Evolutionary conservation across 2,329 filamentous ascomycete species (phyloP).

Genomic region (Fusarium siculi): DNA sequence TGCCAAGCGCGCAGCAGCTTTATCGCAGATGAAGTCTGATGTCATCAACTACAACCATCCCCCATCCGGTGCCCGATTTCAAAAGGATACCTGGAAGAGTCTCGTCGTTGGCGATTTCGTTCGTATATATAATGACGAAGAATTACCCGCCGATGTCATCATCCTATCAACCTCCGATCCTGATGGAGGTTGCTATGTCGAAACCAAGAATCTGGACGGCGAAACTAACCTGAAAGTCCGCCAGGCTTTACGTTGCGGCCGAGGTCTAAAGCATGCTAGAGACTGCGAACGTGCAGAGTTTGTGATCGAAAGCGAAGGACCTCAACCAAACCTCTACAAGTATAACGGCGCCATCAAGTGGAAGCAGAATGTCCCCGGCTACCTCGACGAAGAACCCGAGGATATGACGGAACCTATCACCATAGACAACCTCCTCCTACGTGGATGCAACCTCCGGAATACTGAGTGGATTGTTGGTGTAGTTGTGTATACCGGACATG

Average conservation of each 20-base stretch:
- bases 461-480: constrained; percentile 96
- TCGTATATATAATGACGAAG: constrained; percentile 94
- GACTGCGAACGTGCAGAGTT: constrained; percentile 94
- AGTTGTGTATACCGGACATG: constrained; percentile 92
- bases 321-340: constrained; percentile 93
- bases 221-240: constrained; percentile 98
- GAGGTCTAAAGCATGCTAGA: constrained; percentile 83
- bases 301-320: constrained; percentile 86
- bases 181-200: constrained; percentile 95
- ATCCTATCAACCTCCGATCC: constrained; percentile 92
- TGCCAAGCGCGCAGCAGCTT: constrained; percentile 49
- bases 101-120: constrained; percentile 96
- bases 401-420: constrained; percentile 92
- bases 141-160: constrained; percentile 92
- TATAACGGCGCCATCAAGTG: constrained; percentile 92
- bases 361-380: constrained; percentile 76
- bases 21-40: constrained; percentile 61
- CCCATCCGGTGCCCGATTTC: constrained; percentile 81
- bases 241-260: constrained; percentile 87
- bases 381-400: constrained; percentile 69
- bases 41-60: constrained; percentile 78
- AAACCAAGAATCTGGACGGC: constrained; percentile 97
- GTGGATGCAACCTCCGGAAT: constrained; percentile 92
- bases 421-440: constrained; percentile 94
- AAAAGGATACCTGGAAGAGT: constrained; percentile 94